phyloP scores from a whole-genome alignment of 768 basidiomycete species.

The Phanerodontia chrysosporium region DNA sequence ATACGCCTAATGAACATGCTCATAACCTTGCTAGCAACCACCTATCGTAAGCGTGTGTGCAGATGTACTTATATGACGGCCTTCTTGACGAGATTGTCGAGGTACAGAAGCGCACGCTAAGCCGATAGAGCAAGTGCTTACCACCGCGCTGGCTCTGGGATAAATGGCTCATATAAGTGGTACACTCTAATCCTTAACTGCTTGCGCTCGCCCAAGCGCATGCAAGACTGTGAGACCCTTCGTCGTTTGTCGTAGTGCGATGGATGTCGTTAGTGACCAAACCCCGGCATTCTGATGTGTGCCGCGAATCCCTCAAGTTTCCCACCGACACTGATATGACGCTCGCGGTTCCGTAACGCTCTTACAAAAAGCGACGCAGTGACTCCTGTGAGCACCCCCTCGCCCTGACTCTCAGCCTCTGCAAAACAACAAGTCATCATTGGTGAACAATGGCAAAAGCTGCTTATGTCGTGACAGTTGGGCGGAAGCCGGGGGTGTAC shows the following conservation, averaged over 20 bases:
- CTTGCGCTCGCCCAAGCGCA: neutral
- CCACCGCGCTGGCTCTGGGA: neutral
- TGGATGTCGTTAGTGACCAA: neutral
- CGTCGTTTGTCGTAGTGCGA: neutral
- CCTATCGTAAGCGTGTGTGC: neutral
- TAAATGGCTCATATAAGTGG: neutral
- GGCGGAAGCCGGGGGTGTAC: slow-evolving; percentile 21
- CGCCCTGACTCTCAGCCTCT: neutral
- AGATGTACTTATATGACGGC: neutral
- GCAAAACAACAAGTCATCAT: neutral
- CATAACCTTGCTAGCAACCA: neutral
- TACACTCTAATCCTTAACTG: neutral
- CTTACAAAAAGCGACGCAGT: neutral
- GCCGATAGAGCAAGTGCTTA: neutral
- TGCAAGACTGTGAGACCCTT: neutral
- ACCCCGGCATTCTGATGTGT: neutral
- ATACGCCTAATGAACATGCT: neutral
- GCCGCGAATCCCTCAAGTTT: neutral
- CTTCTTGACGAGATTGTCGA: neutral
- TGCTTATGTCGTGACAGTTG: slow-evolving; percentile 21
- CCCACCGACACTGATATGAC: neutral
- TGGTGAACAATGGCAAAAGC: slow-evolving; percentile 1
- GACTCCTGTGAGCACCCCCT: neutral
- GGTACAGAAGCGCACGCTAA: neutral
- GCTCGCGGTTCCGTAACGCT: neutral